A percentile compares a stretch with the other conserved stretches of the same genome.
These are phyloP conservation scores for Elongisporangium prolatum DNA, from an alignment of 352 stramenopile genomes.

Conservation along the genomic window DNA sequence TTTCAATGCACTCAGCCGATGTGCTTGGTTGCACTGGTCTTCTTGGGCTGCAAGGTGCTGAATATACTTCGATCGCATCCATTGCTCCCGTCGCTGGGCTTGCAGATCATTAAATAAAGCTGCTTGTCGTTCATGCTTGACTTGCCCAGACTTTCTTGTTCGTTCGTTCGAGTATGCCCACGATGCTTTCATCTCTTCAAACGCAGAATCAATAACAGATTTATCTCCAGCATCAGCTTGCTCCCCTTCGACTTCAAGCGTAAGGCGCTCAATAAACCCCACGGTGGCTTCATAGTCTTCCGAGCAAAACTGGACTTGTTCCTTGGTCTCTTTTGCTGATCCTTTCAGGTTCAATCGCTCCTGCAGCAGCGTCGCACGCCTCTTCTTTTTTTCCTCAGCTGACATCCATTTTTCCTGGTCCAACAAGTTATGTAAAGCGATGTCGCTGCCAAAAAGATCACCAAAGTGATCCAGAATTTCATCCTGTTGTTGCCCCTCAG, in stretches of 20 bases:
- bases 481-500: slow-evolving; percentile 18
- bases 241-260: slow-evolving; percentile 21
- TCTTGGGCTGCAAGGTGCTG: slow-evolving; percentile 10
- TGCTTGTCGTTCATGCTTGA: slow-evolving; percentile 2
- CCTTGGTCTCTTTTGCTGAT: slow-evolving; percentile 1
- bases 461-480: slow-evolving; percentile 32
- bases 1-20: slow-evolving; percentile 2
- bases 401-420: slow-evolving; percentile 52
- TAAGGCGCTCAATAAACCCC: slow-evolving; percentile 40
- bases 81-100: slow-evolving; percentile 20
- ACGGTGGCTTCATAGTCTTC: slow-evolving; percentile 53
- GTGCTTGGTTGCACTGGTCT: background rate
- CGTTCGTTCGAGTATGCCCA: slow-evolving; percentile 23
- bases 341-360: slow-evolving; percentile 10
- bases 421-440: slow-evolving; percentile 33
- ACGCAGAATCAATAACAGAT: slow-evolving; percentile 2
- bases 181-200: slow-evolving; percentile 11
- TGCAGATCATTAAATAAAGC: slow-evolving; percentile 11
- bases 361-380: slow-evolving; percentile 13
- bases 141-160: background rate
- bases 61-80: slow-evolving; percentile 35
- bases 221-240: background rate
- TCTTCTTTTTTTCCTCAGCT: slow-evolving; percentile 13
- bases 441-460: slow-evolving; percentile 37
- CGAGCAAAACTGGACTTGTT: slow-evolving; percentile 14